A percentile compares a stretch with the other conserved stretches of the same genome.
Conservation (phyloP, 805 yeast genomes). For the Starmerella davenportii region DNA sequence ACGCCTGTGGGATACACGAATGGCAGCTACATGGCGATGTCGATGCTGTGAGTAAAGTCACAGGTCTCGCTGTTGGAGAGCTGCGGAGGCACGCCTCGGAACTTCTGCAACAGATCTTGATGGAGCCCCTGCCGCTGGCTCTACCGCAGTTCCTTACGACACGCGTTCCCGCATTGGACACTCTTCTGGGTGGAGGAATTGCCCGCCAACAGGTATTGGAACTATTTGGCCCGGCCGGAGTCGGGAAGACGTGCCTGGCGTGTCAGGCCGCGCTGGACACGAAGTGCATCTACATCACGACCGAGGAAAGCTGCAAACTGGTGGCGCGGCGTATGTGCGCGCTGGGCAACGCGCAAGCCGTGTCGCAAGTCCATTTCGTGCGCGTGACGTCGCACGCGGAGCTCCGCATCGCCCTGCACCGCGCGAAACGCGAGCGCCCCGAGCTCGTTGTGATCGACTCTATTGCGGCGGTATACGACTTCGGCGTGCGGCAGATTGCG, state of each 20-base stretch:
- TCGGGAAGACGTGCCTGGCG: slow-evolving; percentile 71
- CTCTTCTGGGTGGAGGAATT: slow-evolving; percentile 38
- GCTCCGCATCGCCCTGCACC: slow-evolving; percentile 5
- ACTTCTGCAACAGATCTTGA: not conserved
- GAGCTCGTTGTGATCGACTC: slow-evolving; percentile 57
- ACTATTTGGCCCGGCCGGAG: slow-evolving; percentile 65
- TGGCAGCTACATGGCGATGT: no score
- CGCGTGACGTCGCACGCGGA: not conserved
- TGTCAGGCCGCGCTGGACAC: slow-evolving; percentile 46
- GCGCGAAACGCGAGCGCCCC: not conserved
- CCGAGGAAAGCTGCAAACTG: slow-evolving; percentile 38
- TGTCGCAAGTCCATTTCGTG: not conserved
- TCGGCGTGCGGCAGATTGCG: slow-evolving; percentile 9
- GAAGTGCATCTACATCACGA: slow-evolving; percentile 53
- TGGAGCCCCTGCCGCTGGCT: not conserved
- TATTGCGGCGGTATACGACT: slow-evolving; percentile 30
- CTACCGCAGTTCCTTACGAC: slow-evolving; percentile 18
- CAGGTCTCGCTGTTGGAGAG: no score
- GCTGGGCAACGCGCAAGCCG: not conserved
- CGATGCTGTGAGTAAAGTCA: no score
- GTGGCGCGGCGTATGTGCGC: not conserved
- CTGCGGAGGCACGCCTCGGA: no score
- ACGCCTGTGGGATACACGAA: no score
- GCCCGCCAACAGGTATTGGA: slow-evolving; percentile 45
- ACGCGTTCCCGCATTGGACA: slow-evolving; percentile 37